Evolutionary conservation across 2,329 filamentous ascomycete species (phyloP).

Genomic region (Blumeriella jaapii): DNA sequence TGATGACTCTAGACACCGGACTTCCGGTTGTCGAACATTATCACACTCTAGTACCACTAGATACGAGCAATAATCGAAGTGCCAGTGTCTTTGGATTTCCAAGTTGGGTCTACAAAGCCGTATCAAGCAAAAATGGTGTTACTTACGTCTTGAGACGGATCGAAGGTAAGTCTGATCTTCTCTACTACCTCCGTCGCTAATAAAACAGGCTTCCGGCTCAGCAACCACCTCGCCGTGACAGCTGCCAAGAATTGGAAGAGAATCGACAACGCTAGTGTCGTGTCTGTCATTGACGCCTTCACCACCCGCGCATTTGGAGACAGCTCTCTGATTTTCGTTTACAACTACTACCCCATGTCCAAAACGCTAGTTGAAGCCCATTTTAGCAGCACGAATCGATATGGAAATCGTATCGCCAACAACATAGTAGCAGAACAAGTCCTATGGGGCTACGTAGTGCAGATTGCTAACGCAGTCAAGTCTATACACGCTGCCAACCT

Average conservation of each 20-base stretch:
- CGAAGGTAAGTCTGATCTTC: conserved; percentile 44
- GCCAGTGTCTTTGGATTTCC: conserved; percentile 72
- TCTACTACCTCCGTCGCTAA: conserved; percentile 4
- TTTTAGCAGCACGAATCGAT: conserved; percentile 34
- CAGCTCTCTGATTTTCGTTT: conserved; percentile 87
- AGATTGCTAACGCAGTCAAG: conserved; percentile 80
- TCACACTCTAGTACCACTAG: conserved; percentile 82
- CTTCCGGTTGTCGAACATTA: conserved; percentile 77
- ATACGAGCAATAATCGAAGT: conserved; percentile 70
- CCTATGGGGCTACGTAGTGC: conserved; percentile 85
- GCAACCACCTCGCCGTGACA: conserved; percentile 79
- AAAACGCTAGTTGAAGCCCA: conserved; percentile 84
- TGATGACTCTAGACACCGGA: conserved; percentile 42
- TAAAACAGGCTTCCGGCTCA: conserved; percentile 61
- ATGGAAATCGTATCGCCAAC: conserved; percentile 28
- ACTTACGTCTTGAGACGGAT: conserved; percentile 80
- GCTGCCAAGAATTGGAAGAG: conserved; percentile 84
- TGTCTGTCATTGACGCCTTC: conserved; percentile 83
- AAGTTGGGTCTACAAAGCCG: conserved; percentile 93
- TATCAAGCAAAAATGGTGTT: conserved; percentile 76
- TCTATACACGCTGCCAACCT: conserved; percentile 72
- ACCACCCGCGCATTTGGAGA: conserved; percentile 89
- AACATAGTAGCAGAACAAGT: conserved; percentile 52
- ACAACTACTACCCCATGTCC: conserved; percentile 83
- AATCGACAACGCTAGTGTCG: conserved; percentile 69